Base-by-base conservation (phyloP, 1,139 yeast species). In the Saccharomyces hybrid region DNA sequence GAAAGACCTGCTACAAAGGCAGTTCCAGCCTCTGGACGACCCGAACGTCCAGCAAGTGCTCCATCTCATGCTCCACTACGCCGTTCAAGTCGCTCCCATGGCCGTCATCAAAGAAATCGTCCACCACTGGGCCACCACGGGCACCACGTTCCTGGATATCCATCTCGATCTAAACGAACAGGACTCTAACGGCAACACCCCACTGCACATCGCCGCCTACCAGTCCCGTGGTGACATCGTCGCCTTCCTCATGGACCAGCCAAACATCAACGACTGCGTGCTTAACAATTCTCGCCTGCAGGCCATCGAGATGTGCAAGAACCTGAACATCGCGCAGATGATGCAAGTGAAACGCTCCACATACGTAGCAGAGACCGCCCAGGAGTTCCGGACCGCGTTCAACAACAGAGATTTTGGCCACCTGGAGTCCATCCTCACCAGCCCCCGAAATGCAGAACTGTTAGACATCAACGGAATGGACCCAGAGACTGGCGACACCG, bases 401-500 rank as follows among this genome's bases (percentile, higher is more conserved):
- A 80, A 82, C 59, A 73, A 78, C 31, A 79, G 89, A 52, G 86
- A 91, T 64, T 83, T 84, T 59, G 76, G 76, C 1, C 77, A 75
- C 26, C 76, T 93, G 62, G 95, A 88, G 59, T 71, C 74, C 26
- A 73, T 93, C 26, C 74, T 90, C 59, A 76, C 83, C 2, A 79
- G 80, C 59, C 88, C 95, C 4, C 77, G 99, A 59, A 95, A 95
- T 16, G 76, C 81, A 23, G 95, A 90, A 59, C 75, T 91, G 48
- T 75, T 93, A 56, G 97, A 93, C 70, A 86, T 93, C 61, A 91
- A 93, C 68, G 97, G 97, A 7, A 83, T 88, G 34, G 97, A 91
- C 66, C 96, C 97, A 0, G 85, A 86, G 51, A 84, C 96, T 0
- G 98, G 98, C 1, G 87, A 88, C 62, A 90, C 97, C 0, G 95